phyloP scores from a whole-genome alignment of 2,329 filamentous ascomycete species.

The Sclerotiophoma versabilis region DNA sequence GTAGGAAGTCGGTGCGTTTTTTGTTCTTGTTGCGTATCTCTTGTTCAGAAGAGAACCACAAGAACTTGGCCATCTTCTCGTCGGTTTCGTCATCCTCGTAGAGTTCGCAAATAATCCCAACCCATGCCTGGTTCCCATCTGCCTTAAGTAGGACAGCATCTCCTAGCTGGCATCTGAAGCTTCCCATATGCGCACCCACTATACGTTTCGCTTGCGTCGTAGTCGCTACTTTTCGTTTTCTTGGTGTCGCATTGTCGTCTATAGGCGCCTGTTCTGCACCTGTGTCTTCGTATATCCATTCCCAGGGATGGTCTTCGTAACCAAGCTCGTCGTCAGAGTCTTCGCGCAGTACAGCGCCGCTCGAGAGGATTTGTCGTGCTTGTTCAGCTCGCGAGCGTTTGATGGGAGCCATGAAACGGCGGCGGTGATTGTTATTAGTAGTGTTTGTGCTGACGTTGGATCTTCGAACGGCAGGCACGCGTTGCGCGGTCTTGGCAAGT shows the following conservation, averaged over 20 bases:
- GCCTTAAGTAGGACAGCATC: slow-evolving; percentile 88
- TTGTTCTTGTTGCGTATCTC: slow-evolving; percentile 85
- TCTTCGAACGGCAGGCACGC: slow-evolving; percentile 30
- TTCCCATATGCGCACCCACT: slow-evolving; percentile 81
- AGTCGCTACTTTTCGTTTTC: slow-evolving; percentile 41
- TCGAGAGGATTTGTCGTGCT: slow-evolving; percentile 61
- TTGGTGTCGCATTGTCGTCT: slow-evolving; percentile 37
- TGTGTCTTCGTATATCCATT: slow-evolving; percentile 62
- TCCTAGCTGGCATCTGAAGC: slow-evolving; percentile 80
- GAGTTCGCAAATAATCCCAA: slow-evolving; percentile 87
- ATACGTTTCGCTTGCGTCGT: slow-evolving; percentile 59
- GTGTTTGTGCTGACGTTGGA: slow-evolving; percentile 38
- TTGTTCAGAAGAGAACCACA: slow-evolving; percentile 94
- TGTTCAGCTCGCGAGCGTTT: slow-evolving; percentile 53
- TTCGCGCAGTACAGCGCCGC: slow-evolving; percentile 71
- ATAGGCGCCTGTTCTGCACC: slow-evolving; percentile 25
- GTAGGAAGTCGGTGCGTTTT: slow-evolving; percentile 80
- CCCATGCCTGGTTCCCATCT: slow-evolving; percentile 90
- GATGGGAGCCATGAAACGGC: slow-evolving; percentile 49
- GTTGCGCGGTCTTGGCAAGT: slow-evolving; percentile 41
- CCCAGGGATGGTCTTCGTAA: slow-evolving; percentile 59
- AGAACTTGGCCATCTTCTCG: slow-evolving; percentile 81
- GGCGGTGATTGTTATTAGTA: slow-evolving; percentile 17
- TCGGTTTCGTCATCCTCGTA: slow-evolving; percentile 65
- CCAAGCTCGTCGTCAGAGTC: slow-evolving; percentile 88